Conservation (phyloP, 306 rosid species). For the Cicer yamashitae region DNA sequence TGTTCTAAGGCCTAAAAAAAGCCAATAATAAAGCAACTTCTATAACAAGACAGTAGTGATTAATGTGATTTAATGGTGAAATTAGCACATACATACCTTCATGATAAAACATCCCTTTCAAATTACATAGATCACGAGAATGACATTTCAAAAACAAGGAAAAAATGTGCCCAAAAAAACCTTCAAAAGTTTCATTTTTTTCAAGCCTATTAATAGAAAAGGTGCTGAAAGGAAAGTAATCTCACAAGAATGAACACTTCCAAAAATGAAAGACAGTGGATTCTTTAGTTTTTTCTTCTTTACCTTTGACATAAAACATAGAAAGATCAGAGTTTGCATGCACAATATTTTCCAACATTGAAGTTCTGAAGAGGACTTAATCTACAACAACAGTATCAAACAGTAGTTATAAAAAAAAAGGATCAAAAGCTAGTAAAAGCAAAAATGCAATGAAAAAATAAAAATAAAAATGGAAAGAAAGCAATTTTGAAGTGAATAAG, state of each 20-base stretch:
- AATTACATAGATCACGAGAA: conserved; percentile 6
- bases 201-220: conserved; percentile 5
- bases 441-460: conserved; percentile 28
- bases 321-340: conserved; percentile 46
- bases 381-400: conserved; percentile 10
- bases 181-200: background rate
- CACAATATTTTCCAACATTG: conserved; percentile 27
- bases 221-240: conserved; percentile 32
- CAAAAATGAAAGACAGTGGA: conserved; percentile 20
- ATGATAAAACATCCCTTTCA: conserved; percentile 15
- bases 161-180: background rate
- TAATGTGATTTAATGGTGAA: conserved; percentile 43
- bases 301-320: conserved; percentile 38
- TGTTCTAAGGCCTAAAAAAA: conserved; percentile 28
- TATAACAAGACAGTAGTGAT: conserved; percentile 42
- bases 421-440: conserved; percentile 23
- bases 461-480: background rate
- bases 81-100: background rate
- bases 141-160: background rate
- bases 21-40: conserved; percentile 11
- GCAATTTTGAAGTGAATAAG: background rate
- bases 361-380: conserved; percentile 29
- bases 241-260: conserved; percentile 23
- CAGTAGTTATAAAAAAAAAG: conserved; percentile 2
- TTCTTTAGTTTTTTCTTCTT: background rate